Evolutionary conservation across 495 filamentous ascomycete genomes (phyloP).

Genomic region (Penicillium alfredii): DNA sequence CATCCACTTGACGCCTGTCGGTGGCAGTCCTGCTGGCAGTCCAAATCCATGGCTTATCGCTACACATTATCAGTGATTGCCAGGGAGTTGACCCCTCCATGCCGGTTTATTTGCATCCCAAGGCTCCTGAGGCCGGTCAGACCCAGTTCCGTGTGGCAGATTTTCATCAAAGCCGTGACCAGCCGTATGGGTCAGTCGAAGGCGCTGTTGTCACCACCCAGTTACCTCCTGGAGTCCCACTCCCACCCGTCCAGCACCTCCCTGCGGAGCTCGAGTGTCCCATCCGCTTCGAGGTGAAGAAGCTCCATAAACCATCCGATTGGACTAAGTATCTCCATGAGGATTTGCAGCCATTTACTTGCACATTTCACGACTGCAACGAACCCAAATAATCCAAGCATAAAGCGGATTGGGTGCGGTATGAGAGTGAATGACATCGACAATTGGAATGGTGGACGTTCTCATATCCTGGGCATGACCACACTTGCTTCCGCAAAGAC

Average conservation of each 20-base stretch:
- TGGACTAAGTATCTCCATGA: constrained; percentile 98
- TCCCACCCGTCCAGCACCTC: constrained; percentile 70
- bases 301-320: constrained; percentile 90
- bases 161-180: constrained; percentile 55
- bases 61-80: constrained; percentile 7
- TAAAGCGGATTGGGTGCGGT: constrained; percentile 95
- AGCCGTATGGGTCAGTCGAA: constrained; percentile 56
- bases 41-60: neutral
- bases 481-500: constrained; percentile 84
- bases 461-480: constrained; percentile 70
- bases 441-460: constrained; percentile 94
- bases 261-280: constrained; percentile 92
- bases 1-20: constrained; percentile 30
- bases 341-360: constrained; percentile 92
- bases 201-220: constrained; percentile 60
- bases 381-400: constrained; percentile 95
- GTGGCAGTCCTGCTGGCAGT: constrained; percentile 15
- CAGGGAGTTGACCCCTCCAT: too few relatives aligned
- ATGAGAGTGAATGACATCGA: constrained; percentile 90
- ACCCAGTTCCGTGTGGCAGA: constrained; percentile 47
- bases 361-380: constrained; percentile 77
- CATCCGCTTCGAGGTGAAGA: constrained; percentile 84
- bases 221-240: constrained; percentile 76
- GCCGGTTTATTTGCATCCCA: constrained; percentile 11
- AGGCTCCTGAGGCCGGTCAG: constrained; percentile 32